phyloP scores from a whole-genome alignment of 345 rosid species.

The Luvunga scandens region DNA sequence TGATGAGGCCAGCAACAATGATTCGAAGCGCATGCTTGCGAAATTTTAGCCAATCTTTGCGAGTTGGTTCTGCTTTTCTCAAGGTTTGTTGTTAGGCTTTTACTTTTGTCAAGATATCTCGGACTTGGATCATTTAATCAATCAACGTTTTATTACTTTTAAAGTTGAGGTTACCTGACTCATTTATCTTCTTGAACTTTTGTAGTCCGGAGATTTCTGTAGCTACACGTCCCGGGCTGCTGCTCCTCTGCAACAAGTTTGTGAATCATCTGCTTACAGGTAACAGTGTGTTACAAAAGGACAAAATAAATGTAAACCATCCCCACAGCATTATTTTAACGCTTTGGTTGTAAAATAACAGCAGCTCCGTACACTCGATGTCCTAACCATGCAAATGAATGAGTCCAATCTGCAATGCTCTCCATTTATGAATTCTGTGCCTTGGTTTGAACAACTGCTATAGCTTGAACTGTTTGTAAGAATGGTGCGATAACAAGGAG shows the following conservation, averaged over 20 bases:
- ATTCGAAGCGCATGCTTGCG: neutral
- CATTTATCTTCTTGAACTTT: neutral
- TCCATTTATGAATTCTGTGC: neutral
- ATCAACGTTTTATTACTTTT: neutral
- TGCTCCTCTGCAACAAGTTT: constrained; percentile 26
- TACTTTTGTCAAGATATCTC: no score
- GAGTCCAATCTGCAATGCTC: neutral
- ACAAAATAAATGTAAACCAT: neutral
- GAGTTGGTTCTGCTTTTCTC: neutral
- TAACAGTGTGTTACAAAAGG: neutral
- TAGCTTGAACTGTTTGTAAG: no score
- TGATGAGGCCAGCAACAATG: neutral
- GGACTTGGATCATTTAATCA: neutral
- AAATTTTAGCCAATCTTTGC: neutral
- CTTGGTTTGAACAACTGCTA: neutral
- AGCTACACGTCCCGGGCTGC: constrained; percentile 37
- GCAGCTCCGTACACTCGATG: neutral
- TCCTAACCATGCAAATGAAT: neutral
- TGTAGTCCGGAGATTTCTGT: constrained; percentile 25
- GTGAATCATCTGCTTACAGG: constrained; percentile 28
- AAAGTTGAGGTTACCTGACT: neutral
- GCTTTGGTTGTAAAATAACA: neutral
- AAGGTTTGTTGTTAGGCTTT: neutral
- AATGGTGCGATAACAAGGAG: no score
- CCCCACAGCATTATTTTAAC: neutral